A percentile compares a stretch with the other conserved stretches of the same genome.
phyloP scores from a whole-genome alignment of 2,329 filamentous ascomycete genomes.

The Aspergillus caelatus region DNA sequence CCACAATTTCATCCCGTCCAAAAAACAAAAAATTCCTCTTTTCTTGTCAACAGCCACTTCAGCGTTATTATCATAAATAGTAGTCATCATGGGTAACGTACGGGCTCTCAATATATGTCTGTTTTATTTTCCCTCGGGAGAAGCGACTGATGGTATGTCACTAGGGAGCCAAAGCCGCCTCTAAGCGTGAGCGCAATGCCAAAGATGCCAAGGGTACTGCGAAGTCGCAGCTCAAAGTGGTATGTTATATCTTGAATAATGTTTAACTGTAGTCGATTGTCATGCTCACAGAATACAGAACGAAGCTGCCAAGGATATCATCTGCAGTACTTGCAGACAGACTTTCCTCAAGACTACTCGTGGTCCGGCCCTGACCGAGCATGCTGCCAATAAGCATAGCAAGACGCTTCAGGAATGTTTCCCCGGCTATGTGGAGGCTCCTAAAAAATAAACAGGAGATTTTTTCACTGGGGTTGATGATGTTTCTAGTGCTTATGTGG shows the following conservation, averaged over 20 bases:
- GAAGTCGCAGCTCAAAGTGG: neutral
- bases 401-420: neutral
- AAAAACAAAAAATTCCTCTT: neutral
- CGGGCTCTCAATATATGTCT: neutral
- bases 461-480: neutral
- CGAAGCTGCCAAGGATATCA: neutral
- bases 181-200: neutral
- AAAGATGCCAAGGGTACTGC: neutral
- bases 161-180: neutral
- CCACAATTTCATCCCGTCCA: neutral
- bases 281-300: neutral
- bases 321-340: neutral
- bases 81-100: conserved; percentile 1
- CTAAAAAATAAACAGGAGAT: neutral
- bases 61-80: neutral
- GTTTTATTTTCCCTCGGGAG: neutral
- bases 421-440: neutral
- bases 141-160: neutral
- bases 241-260: neutral
- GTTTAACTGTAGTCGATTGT: neutral
- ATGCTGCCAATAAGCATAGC: neutral
- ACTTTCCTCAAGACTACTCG: neutral
- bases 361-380: neutral
- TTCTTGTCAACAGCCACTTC: neutral
- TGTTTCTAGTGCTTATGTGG: neutral